A percentile compares a stretch with the other conserved stretches of the same genome.
These are phyloP conservation scores for Scleromitrula shiraiana DNA, from an alignment of 2,329 filamentous ascomycete species.

Conservation along the genomic window DNA sequence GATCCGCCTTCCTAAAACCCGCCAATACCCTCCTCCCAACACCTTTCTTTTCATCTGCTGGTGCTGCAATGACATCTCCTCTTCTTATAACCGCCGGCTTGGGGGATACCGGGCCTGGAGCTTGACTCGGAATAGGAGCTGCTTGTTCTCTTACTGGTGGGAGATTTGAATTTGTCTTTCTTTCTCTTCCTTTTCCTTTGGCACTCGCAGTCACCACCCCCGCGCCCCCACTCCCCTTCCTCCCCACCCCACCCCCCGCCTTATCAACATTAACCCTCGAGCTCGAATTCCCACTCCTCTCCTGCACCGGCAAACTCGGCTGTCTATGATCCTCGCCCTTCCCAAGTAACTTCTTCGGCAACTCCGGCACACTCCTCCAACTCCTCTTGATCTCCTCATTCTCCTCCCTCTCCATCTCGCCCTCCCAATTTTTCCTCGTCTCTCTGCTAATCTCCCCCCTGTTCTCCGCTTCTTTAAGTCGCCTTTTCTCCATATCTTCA, in stretches of 20 bases:
- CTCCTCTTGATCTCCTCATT: conserved; percentile 22
- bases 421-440: conserved; percentile 39
- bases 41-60: conserved; percentile 14
- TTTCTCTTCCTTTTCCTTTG: conserved; percentile 19
- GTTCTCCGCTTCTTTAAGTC: conserved; percentile 71
- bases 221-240: conserved; percentile 5
- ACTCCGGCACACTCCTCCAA: conserved; percentile 20
- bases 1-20: conserved; percentile 22
- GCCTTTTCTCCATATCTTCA: conserved; percentile 69
- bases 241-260: conserved; percentile 2
- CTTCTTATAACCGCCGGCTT: conserved; percentile 3
- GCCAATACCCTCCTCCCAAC: conserved; percentile 16
- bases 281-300: conserved; percentile 9
- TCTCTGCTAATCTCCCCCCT: conserved; percentile 15
- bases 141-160: no score
- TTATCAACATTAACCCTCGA: conserved; percentile 6
- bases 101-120: no score
- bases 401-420: conserved; percentile 37
- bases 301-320: conserved; percentile 17
- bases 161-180: no score
- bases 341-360: conserved; percentile 22
- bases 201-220: conserved; percentile 4
- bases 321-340: conserved; percentile 24
- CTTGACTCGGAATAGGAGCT: no score
- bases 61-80: conserved; percentile 1